phyloP scores from a whole-genome alignment of 495 filamentous ascomycete species.

The Penicillium simplicissimum region DNA sequence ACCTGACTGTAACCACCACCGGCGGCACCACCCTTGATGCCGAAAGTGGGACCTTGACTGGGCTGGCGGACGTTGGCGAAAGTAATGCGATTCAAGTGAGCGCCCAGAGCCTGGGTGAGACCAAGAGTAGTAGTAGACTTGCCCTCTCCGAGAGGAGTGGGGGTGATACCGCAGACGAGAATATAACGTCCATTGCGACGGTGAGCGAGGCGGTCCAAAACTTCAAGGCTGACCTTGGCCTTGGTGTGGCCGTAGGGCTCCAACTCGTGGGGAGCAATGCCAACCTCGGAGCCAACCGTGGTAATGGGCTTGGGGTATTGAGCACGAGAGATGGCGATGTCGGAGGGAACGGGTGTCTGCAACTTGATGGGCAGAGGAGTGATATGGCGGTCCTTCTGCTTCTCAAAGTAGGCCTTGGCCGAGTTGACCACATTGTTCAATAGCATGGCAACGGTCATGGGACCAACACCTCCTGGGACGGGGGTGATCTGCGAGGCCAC shows the following conservation, averaged over 20 bases:
- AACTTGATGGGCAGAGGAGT: conserved; percentile 78
- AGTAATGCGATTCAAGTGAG: conserved; percentile 78
- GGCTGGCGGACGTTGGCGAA: conserved; percentile 98
- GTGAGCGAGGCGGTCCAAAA: conserved; percentile 81
- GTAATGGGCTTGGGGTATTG: conserved; percentile 90
- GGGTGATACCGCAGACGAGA: conserved; percentile 91
- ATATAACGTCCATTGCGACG: conserved; percentile 88
- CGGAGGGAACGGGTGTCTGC: conserved; percentile 77
- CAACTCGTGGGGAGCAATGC: conserved; percentile 80
- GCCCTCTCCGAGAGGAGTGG: conserved; percentile 95
- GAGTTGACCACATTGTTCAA: conserved; percentile 90
- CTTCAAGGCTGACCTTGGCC: conserved; percentile 82
- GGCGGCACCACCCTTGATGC: conserved; percentile 97
- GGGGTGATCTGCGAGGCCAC: conserved; percentile 96
- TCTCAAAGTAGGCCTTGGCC: conserved; percentile 76
- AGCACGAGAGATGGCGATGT: conserved; percentile 87
- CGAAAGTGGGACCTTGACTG: conserved; percentile 95
- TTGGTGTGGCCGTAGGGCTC: conserved; percentile 95
- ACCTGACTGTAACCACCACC: conserved; percentile 98
- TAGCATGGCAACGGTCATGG: conserved; percentile 97
- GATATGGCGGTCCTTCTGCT: conserved; percentile 73
- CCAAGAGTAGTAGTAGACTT: conserved; percentile 99
- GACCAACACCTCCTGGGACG: conserved; percentile 93
- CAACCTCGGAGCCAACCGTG: conserved; percentile 79
- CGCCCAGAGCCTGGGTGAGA: conserved; percentile 89